phyloP scores from a whole-genome alignment of 352 stramenopile species.

The Pythium monospermum region DNA sequence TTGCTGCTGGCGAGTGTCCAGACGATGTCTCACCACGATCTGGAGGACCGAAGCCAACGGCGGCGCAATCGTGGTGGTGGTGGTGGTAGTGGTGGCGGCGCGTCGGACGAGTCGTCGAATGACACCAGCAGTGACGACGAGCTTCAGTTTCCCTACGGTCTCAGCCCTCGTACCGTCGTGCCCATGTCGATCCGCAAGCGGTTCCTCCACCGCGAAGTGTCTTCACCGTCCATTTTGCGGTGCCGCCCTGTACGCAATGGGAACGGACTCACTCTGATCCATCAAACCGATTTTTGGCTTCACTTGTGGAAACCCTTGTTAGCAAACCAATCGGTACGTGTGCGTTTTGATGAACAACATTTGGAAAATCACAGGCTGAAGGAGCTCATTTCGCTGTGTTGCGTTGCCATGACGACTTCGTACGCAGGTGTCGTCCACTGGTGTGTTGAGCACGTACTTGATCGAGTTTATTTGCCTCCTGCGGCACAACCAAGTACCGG shows the following conservation, averaged over 20 bases:
- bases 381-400: too few relatives aligned
- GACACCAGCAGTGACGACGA: constrained; percentile 37
- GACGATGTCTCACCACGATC: constrained; percentile 32
- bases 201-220: constrained; percentile 1
- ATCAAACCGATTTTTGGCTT: constrained; percentile 54
- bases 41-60: constrained; percentile 20
- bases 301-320: constrained; percentile 52
- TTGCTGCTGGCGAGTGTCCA: constrained; percentile 40
- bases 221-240: not conserved
- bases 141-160: constrained; percentile 9
- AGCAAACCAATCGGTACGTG: constrained; percentile 31
- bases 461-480: constrained; percentile 65
- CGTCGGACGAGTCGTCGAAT: constrained; percentile 28
- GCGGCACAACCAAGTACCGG: constrained; percentile 34
- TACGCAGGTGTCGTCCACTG: constrained; percentile 28
- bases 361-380: too few relatives aligned
- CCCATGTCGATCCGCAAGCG: constrained; percentile 16
- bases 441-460: constrained; percentile 48
- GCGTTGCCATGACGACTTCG: too few relatives aligned
- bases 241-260: constrained; percentile 23
- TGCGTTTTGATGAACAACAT: not conserved
- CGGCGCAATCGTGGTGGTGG: constrained; percentile 6
- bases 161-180: constrained; percentile 11
- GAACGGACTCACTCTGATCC: constrained; percentile 38
- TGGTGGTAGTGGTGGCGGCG: not conserved